Evolutionary conservation across 2,329 filamentous ascomycete species (phyloP).

Genomic region (Stemphylium vesicarium): DNA sequence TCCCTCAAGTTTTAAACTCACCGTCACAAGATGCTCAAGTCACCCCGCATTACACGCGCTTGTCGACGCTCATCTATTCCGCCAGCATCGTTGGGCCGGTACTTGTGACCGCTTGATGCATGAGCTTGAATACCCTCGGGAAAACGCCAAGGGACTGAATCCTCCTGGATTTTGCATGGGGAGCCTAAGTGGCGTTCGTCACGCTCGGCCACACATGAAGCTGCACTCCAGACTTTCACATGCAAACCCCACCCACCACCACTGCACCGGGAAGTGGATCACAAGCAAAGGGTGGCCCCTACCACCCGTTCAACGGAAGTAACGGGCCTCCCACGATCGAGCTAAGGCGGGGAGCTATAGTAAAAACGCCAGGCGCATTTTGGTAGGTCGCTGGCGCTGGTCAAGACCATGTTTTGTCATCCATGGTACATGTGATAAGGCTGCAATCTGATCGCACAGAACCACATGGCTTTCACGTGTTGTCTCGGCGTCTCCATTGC

Average conservation of each 20-base stretch:
- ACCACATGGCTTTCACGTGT: neutral
- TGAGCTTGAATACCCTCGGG: no score
- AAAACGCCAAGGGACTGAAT: no score
- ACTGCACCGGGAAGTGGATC: constrained; percentile 16
- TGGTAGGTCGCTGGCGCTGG: neutral
- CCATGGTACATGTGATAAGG: neutral
- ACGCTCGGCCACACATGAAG: neutral
- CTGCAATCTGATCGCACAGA: neutral
- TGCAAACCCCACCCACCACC: constrained; percentile 18
- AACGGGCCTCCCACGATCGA: constrained; percentile 1
- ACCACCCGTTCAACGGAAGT: constrained; percentile 11
- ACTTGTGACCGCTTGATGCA: no score
- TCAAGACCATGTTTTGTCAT: neutral
- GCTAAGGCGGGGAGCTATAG: neutral
- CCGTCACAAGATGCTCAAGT: no score
- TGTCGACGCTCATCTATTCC: neutral
- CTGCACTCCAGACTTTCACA: constrained; percentile 33
- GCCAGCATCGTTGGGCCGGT: neutral
- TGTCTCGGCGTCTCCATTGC: neutral
- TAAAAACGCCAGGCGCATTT: neutral
- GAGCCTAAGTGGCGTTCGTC: no score
- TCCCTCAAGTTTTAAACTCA: no score
- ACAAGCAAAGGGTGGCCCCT: constrained; percentile 23
- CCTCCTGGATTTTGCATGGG: no score
- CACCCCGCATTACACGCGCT: no score